Evolutionary conservation across 2,329 filamentous ascomycete genomes (phyloP).

Genomic region (Beauveria varroae): DNA sequence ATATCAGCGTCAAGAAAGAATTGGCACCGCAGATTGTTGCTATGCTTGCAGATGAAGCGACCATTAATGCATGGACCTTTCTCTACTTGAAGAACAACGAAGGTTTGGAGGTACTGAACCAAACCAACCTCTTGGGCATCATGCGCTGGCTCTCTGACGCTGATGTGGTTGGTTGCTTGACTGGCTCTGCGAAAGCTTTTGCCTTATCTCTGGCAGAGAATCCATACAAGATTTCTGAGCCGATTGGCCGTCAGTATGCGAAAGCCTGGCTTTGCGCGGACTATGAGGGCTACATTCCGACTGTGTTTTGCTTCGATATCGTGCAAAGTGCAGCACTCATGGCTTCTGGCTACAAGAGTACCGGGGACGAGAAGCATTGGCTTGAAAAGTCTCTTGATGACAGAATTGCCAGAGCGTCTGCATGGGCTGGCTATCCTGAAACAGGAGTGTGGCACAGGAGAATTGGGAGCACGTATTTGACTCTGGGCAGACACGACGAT

Average conservation of each 20-base stretch:
- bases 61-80: conserved; percentile 33
- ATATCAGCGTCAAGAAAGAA: conserved; percentile 22
- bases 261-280: conserved; percentile 29
- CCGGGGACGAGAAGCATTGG: conserved; percentile 29
- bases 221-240: conserved; percentile 26
- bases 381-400: conserved; percentile 25
- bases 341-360: conserved; percentile 30
- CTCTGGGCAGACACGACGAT: conserved; percentile 25
- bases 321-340: conserved; percentile 34
- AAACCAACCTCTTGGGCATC: conserved; percentile 30
- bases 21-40: conserved; percentile 26
- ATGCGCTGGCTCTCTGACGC: conserved; percentile 19
- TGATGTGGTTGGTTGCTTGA: conserved; percentile 14
- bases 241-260: conserved; percentile 31
- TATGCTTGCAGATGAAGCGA: conserved; percentile 30
- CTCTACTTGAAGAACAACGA: conserved; percentile 34
- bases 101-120: conserved; percentile 33
- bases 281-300: conserved; percentile 30
- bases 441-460: conserved; percentile 31
- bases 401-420: conserved; percentile 28
- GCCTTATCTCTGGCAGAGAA: conserved; percentile 19
- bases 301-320: conserved; percentile 35
- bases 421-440: conserved; percentile 28
- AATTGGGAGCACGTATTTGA: conserved; percentile 33
- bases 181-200: conserved; percentile 21